phyloP scores from a whole-genome alignment of 106 monocot genomes.

The Posidonia australis region DNA sequence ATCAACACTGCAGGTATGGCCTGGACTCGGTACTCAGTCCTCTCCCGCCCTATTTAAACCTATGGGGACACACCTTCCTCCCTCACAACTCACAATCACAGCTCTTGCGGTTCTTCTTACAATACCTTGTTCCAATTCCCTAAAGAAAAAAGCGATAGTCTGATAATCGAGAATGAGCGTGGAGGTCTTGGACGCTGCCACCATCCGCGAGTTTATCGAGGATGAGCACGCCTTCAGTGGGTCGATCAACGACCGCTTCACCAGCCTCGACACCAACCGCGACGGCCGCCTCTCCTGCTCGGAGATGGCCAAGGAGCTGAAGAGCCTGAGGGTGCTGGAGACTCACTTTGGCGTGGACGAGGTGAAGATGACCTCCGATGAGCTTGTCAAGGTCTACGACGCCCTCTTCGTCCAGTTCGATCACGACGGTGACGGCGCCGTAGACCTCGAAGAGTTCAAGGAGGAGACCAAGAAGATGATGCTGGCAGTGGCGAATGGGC shows the following conservation, averaged over 20 bases:
- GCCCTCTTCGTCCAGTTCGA: constrained; percentile 44
- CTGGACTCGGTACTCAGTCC: too few relatives aligned
- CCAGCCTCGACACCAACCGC: constrained; percentile 26
- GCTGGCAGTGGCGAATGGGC: constrained; percentile 52
- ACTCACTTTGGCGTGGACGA: constrained; percentile 36
- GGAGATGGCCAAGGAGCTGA: constrained; percentile 33
- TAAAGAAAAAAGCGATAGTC: too few relatives aligned
- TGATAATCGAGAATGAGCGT: constrained; percentile 36
- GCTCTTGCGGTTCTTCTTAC: too few relatives aligned
- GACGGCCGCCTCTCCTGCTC: constrained; percentile 14
- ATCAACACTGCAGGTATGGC: too few relatives aligned
- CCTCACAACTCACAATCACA: too few relatives aligned
- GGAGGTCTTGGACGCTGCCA: constrained; percentile 35
- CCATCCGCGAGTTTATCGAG: constrained; percentile 33
- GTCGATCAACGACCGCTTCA: constrained; percentile 13
- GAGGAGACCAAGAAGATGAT: constrained; percentile 60
- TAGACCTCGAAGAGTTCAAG: constrained; percentile 52
- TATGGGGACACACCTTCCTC: too few relatives aligned
- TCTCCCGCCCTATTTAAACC: too few relatives aligned
- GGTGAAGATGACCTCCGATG: constrained; percentile 13
- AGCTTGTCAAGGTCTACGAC: constrained; percentile 28
- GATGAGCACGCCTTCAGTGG: constrained; percentile 27
- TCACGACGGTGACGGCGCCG: constrained; percentile 31
- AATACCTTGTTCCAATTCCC: too few relatives aligned
- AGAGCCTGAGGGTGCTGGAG: constrained; percentile 37